These are phyloP conservation scores for Gastrolobium villosum DNA, from an alignment of 306 rosid species.

Conservation along the genomic window DNA sequence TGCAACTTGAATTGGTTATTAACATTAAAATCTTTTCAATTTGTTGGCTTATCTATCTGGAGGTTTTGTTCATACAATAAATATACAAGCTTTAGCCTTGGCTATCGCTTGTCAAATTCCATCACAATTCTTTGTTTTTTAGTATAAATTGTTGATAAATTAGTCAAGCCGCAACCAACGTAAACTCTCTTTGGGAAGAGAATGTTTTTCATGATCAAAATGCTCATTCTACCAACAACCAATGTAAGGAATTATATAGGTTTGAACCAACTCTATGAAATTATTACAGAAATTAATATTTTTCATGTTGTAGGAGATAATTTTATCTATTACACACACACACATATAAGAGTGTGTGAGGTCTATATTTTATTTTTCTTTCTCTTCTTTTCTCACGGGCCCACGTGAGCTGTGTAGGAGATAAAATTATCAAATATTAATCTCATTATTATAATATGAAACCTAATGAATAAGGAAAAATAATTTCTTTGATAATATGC, in stretches of 20 bases:
- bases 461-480: too few species aligned
- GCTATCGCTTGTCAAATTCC: neutral
- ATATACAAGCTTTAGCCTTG: neutral
- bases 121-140: neutral
- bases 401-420: too few species aligned
- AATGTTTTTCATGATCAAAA: neutral
- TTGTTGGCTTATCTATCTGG: neutral
- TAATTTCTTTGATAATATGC: too few species aligned
- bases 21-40: neutral
- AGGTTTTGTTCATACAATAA: conserved; percentile 19
- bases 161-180: conserved; percentile 4
- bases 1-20: conserved; percentile 35
- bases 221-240: neutral
- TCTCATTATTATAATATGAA: too few species aligned
- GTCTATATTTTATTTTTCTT: too few species aligned
- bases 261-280: neutral
- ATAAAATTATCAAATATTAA: too few species aligned
- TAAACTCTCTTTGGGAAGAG: neutral
- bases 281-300: too few species aligned
- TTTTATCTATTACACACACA: too few species aligned
- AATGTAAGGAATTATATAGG: neutral
- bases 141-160: neutral
- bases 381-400: too few species aligned
- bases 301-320: too few species aligned
- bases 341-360: too few species aligned